Evolutionary conservation across 257 asterid species (phyloP).

Genomic region (Misopates orontium): DNA sequence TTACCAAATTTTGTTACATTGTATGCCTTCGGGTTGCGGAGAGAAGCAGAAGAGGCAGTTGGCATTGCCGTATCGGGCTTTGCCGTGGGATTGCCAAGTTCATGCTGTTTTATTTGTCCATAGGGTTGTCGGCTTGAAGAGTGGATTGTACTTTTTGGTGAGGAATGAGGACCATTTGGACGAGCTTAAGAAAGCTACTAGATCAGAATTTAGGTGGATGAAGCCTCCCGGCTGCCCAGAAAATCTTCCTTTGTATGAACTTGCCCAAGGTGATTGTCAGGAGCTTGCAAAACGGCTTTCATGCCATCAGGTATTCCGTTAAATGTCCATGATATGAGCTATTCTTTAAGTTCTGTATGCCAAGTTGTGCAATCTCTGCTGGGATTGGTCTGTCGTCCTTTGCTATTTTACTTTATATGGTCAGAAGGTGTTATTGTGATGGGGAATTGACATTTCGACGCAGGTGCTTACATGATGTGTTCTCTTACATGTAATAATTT

Average conservation of each 20-base stretch:
- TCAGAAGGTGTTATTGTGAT: background rate
- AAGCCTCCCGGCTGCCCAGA: slow-evolving; percentile 86
- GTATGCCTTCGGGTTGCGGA: slow-evolving; percentile 70
- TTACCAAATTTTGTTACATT: slow-evolving; percentile 78
- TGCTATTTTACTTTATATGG: background rate
- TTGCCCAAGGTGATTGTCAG: slow-evolving; percentile 51
- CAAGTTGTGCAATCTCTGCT: background rate
- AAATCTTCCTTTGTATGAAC: slow-evolving; percentile 80
- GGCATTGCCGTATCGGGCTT: slow-evolving; percentile 73
- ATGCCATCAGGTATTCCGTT: slow-evolving; percentile 70
- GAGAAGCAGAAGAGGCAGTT: slow-evolving; percentile 56
- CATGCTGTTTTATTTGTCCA: slow-evolving; percentile 87
- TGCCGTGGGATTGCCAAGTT: slow-evolving; percentile 79
- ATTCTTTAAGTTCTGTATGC: slow-evolving; percentile 10
- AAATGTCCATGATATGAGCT: slow-evolving; percentile 11
- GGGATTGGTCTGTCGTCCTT: background rate
- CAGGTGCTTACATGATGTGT: too few relatives aligned
- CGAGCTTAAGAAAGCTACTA: slow-evolving; percentile 58
- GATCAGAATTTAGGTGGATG: slow-evolving; percentile 72
- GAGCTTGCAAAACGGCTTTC: slow-evolving; percentile 75
- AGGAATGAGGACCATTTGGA: slow-evolving; percentile 71
- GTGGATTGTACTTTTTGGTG: slow-evolving; percentile 78
- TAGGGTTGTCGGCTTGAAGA: slow-evolving; percentile 74
- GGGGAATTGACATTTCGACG: background rate
- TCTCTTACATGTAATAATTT: too few relatives aligned